Evolutionary conservation across 1,139 yeast species (phyloP).

Genomic region (Meyerozyma guilliermondii): DNA sequence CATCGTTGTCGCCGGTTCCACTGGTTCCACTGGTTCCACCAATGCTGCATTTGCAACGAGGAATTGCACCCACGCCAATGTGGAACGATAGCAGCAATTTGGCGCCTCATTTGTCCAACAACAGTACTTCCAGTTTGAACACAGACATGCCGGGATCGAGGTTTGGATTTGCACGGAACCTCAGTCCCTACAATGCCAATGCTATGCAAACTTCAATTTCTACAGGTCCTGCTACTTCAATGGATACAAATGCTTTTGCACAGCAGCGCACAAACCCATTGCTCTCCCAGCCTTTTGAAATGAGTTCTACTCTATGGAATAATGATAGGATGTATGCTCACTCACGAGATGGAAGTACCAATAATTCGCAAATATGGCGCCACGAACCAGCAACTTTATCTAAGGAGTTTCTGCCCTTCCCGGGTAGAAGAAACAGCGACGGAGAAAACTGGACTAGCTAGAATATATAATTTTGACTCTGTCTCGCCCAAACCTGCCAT

Average conservation of each 20-base stretch:
- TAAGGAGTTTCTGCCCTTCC: not conserved
- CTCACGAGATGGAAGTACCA: not conserved
- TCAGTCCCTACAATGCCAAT: not conserved
- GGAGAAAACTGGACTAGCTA: not conserved
- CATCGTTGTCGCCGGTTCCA: not conserved
- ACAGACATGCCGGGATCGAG: constrained; percentile 23
- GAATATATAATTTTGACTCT: not conserved
- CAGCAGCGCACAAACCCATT: not conserved
- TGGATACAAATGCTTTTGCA: not conserved
- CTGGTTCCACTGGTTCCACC: not conserved
- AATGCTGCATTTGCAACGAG: not conserved
- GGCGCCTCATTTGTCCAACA: not conserved
- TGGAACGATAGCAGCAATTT: not conserved
- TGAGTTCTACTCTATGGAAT: constrained; percentile 7
- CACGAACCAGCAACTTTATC: not conserved
- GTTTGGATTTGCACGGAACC: not conserved
- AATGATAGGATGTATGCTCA: constrained; percentile 2
- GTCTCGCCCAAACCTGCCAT: not conserved
- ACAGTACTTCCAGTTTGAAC: constrained; percentile 86
- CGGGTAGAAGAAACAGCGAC: not conserved
- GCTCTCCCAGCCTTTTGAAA: not conserved
- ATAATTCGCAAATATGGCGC: constrained; percentile 1
- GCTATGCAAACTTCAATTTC: not conserved
- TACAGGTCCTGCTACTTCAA: not conserved
- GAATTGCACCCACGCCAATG: not conserved